phyloP scores from a whole-genome alignment of 768 basidiomycete genomes.

The Gautieria morchelliformis region DNA sequence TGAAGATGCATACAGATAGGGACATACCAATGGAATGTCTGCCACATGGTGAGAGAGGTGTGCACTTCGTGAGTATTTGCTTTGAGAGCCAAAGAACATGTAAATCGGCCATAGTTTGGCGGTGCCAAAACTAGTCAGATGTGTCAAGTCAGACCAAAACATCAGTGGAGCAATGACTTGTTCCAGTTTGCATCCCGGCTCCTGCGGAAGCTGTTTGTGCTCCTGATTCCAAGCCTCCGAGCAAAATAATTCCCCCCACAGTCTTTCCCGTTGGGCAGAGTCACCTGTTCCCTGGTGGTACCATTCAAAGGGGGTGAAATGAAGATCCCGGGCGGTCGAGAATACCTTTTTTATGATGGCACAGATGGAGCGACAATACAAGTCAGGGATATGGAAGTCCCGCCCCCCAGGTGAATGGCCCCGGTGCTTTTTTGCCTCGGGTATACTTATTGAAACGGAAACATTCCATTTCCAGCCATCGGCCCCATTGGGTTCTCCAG shows the following conservation, averaged over 20 bases:
- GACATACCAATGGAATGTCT: slow-evolving; percentile 31
- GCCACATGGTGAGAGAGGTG: slow-evolving; percentile 31
- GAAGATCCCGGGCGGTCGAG: slow-evolving; percentile 13
- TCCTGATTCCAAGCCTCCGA: slow-evolving; percentile 17
- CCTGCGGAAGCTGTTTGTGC: slow-evolving; percentile 16
- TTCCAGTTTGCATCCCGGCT: slow-evolving; percentile 16
- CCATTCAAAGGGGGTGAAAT: slow-evolving; percentile 23
- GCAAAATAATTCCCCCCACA: slow-evolving; percentile 16
- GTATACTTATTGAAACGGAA: slow-evolving; percentile 18
- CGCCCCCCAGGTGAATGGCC: neutral
- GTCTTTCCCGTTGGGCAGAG: slow-evolving; percentile 6
- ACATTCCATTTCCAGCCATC: neutral
- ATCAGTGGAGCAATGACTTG: slow-evolving; percentile 18
- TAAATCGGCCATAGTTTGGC: slow-evolving; percentile 28
- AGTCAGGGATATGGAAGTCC: slow-evolving; percentile 18
- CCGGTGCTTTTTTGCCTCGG: slow-evolving; percentile 10
- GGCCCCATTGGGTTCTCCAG: too few species aligned
- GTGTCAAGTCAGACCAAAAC: slow-evolving; percentile 28
- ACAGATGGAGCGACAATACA: slow-evolving; percentile 17
- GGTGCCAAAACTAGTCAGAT: slow-evolving; percentile 27
- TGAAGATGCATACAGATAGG: neutral
- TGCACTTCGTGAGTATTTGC: slow-evolving; percentile 27
- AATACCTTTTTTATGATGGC: slow-evolving; percentile 20
- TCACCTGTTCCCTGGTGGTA: slow-evolving; percentile 6
- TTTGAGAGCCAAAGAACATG: slow-evolving; percentile 25